Base-by-base conservation (phyloP, 345 rosid genomes). In the Gossypium thurberi region DNA sequence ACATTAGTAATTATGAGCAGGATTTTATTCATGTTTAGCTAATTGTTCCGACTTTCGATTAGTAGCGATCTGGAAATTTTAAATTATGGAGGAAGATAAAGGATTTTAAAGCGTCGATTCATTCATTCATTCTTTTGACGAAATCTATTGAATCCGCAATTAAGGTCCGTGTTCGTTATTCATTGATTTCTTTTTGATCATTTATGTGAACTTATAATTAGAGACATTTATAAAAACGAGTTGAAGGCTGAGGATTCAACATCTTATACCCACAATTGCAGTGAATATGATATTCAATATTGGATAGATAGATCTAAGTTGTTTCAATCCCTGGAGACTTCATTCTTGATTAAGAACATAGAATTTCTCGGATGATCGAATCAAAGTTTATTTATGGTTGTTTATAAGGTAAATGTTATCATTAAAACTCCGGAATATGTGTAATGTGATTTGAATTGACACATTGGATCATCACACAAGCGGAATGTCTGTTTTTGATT, bases 111-210 rank as follows among this genome's bases (percentile, higher is more conserved):
- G 9, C 44, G 9, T 57, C 21, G 53, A 44, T 57, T 46, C 55
- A 14, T 44, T 71, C 42, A 0, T 23, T 71, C 12, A 17, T 57
- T 57, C 47, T 50, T 69, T 33, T 15, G 15, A 56, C 40, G 44
- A 59, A 58, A 46, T 58, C 9, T 21, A 57, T 69, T 71, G 75
- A 71, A 71, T 44, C 46, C 46, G 43, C 60, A 59, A 58, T 71
- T 3, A 43, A 56, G 17, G 53, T 71, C 28, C 52, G 3, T 13
- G 13, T 71, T 33, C 23, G 33, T 21, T 52, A 40, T 55, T 55
- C 20, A 44, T 17, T 14, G 75, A 71, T 43, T 20, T 43, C 1
- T 40, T 46, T 71, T 58, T 57, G 17, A 11, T 50, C 26, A 42
- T 71, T 58, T 71, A 71, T 21, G 65, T 57, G 55, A 55, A 42